Base-by-base conservation (phyloP, 2,329 filamentous ascomycete species). In the Calonectria crousiana region DNA sequence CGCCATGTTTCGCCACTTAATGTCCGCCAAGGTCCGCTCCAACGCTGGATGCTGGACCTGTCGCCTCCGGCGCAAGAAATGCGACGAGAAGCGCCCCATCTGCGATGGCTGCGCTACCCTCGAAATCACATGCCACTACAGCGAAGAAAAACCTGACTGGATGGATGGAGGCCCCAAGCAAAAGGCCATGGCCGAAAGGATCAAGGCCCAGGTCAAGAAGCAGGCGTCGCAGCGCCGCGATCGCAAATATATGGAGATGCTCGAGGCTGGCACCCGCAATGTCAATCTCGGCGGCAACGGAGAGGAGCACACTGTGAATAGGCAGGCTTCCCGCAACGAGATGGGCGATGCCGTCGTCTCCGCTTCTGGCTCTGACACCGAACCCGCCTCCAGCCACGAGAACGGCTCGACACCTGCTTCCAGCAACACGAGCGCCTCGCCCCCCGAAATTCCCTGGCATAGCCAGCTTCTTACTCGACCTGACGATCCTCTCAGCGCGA, bases 51-150 rank as follows among this genome's bases (percentile, higher is more conserved):
- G 90, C 80, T 92, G 90, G 89, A 92, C 90, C 3, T 92, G 91
- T 78, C 88, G 90, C 28, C 85, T 92, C 14, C 88, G 91, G 26
- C 89, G 89, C 77, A 93, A 92, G 79, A 92, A 91, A 78, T 93
- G 91, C 78, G 89, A 92, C 75, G 89, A 91, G 79, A 84, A 78
- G 30, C 86, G 85, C 2, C 90, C 90, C 14, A 79, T 86, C 13
- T 93, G 91, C 81, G 83, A 86, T 8, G 83, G 81, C 44, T 93
- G 91, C 82, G 80, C 82, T 18, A 80, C 84, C 2, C 87, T 93
- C n/a, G 86, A 89, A 64, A 92, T 92, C 71, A 87, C 86, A 23
- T 93, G 91, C 79, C 81, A 90, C 73, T 91, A 88, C 77, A 83
- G 84, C 73, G 85, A 88, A 2, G 82, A 84, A 30, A 92, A 90